Evolutionary conservation across 176 grass and related monocot species (phyloP), one percentile per base, ranked within the genome.

Genomic region (Raddia guianensis): DNA sequence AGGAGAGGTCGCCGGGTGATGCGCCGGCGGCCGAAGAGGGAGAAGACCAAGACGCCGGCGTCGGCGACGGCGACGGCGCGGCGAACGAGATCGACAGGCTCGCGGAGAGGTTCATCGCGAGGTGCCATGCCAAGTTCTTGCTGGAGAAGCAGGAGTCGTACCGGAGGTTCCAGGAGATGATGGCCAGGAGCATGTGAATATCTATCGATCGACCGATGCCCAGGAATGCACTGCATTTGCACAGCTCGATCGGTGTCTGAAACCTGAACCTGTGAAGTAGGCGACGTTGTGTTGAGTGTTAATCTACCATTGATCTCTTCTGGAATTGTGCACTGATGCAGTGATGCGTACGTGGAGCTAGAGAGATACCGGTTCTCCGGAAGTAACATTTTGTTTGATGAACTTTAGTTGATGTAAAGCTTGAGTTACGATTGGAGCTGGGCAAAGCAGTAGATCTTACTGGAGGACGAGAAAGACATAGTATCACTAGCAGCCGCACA

Each of bases 101-200:
- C 5, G 92, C 90, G 18, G 95, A 93, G 90, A 94, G 69, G 81
- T 98, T 93, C 83, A 98, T 94, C 52, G 83, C 86, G 43, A 93
- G 89, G 37, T 92, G 90, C 80, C 92, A 92, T 45, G 90, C 91
- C 18, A 94, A 75, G 34, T 97, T 90, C 89, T 85, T 83, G 66
- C 77, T 95, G 75, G 92, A 98, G 90, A 95, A 95, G 78, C 95
- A 98, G 85, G 92, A 98, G 63, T 98, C 95, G 9, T 95, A 93
- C 64, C 88, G 92, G 85, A 88, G 94, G 85, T 88, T 85, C 33
- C 86, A 93, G 79, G 93, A 96, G 90, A 95, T 90, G 87, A 90
- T 96, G 20, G 90, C 82, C 48, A 86, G 88, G 71, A 93, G 82
- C 74, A 64, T 90, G 16, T 90, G 78, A 90, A 34, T 1, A 27